phyloP scores from a whole-genome alignment of 1,284 basidiomycete species.

The Thelephora terrestris region DNA sequence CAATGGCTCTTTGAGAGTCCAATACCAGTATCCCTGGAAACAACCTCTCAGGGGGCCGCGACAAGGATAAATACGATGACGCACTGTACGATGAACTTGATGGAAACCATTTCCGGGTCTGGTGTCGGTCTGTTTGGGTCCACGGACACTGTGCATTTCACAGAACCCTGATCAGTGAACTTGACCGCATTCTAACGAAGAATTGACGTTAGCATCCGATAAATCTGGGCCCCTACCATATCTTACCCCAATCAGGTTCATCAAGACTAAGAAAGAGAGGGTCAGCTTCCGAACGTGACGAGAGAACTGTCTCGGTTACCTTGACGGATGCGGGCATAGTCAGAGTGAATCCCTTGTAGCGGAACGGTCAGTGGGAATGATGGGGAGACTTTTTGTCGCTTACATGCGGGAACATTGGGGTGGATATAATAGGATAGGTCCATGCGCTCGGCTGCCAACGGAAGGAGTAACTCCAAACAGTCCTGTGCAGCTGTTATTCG shows the following conservation, averaged over 20 bases:
- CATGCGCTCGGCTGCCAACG: conserved; percentile 62
- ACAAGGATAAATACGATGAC: neutral
- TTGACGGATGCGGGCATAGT: conserved; percentile 64
- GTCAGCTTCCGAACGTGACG: neutral
- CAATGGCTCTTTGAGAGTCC: conserved; percentile 28
- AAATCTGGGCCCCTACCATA: too few relatives aligned
- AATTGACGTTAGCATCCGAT: too few relatives aligned
- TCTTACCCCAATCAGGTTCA: conserved; percentile 52
- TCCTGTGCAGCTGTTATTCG: conserved; percentile 29
- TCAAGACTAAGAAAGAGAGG: conserved; percentile 36
- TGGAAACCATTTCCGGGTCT: conserved; percentile 32
- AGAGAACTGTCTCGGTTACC: conserved; percentile 23
- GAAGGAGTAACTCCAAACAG: conserved; percentile 62
- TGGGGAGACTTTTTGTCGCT: conserved; percentile 9
- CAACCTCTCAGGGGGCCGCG: neutral
- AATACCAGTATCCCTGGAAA: conserved; percentile 52
- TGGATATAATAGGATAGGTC: conserved; percentile 64
- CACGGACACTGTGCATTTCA: conserved; percentile 48
- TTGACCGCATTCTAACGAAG: conserved; percentile 48
- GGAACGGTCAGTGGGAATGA: neutral
- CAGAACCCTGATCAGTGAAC: conserved; percentile 52
- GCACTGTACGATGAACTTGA: conserved; percentile 55
- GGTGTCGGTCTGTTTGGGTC: conserved; percentile 27
- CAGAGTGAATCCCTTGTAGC: conserved; percentile 51
- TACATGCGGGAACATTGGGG: conserved; percentile 51